A percentile compares a stretch with the other conserved stretches of the same genome.
Conservation (phyloP, 2,329 filamentous ascomycete genomes). For the Fusarium subglutinans region DNA sequence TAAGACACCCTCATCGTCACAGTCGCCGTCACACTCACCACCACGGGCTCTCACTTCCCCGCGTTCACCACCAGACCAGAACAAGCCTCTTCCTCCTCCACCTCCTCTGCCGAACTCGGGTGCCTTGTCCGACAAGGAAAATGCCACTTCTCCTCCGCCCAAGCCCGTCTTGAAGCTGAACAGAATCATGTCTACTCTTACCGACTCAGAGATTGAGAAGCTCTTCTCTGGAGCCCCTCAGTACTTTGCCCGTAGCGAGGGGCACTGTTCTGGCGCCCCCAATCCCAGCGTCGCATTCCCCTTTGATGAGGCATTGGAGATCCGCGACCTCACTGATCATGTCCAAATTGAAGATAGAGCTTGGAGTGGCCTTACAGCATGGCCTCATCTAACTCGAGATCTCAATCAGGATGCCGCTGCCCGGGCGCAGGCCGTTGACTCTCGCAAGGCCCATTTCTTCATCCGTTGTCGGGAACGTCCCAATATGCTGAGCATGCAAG, state of each 20-base stretch:
- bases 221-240: conserved; percentile 81
- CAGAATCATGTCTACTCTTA: conserved; percentile 68
- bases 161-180: conserved; percentile 61
- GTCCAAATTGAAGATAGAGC: conserved; percentile 70
- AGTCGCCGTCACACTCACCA: conserved; percentile 39
- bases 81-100: conserved; percentile 67
- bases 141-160: conserved; percentile 41
- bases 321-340: conserved; percentile 72
- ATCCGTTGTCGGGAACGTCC: conserved; percentile 69
- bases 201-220: conserved; percentile 69
- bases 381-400: conserved; percentile 67
- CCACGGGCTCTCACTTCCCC: conserved; percentile 43
- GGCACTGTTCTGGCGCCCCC: conserved; percentile 67
- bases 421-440: conserved; percentile 54
- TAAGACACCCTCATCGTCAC: conserved; percentile 33
- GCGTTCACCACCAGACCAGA: conserved; percentile 56
- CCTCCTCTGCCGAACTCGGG: conserved; percentile 59
- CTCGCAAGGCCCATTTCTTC: conserved; percentile 65
- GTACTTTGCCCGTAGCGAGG: conserved; percentile 70
- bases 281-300: conserved; percentile 73
- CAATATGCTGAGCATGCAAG: conserved; percentile 78
- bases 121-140: conserved; percentile 43
- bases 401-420: conserved; percentile 57
- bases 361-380: conserved; percentile 70
- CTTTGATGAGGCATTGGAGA: conserved; percentile 70